phyloP scores from a whole-genome alignment of 2,329 filamentous ascomycete genomes.

The Ophiostoma ips region DNA sequence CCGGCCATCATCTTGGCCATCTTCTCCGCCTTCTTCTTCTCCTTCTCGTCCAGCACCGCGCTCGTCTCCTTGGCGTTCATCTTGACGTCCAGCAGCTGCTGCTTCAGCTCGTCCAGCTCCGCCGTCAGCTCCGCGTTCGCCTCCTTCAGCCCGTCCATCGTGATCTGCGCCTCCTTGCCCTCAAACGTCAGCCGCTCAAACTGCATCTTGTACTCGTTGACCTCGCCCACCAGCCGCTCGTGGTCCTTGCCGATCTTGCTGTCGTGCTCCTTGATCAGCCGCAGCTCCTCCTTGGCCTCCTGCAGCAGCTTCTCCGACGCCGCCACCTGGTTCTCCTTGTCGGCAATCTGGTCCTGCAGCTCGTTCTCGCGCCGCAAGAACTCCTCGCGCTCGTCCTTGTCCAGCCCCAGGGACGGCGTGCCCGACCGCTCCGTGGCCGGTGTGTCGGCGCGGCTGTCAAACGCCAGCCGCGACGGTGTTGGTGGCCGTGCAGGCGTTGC shows the following conservation, averaged over 20 bases:
- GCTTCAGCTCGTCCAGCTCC: constrained; percentile 90
- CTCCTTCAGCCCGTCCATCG: constrained; percentile 94
- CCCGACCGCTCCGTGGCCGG: constrained; percentile 62
- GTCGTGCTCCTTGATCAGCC: constrained; percentile 74
- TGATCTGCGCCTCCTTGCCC: constrained; percentile 91
- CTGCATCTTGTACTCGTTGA: constrained; percentile 93
- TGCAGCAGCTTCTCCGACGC: constrained; percentile 66
- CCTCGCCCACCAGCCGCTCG: constrained; percentile 69
- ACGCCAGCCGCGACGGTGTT: constrained; percentile 35
- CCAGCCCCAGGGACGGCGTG: constrained; percentile 75
- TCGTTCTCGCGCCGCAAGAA: constrained; percentile 93
- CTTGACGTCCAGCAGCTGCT: constrained; percentile 87
- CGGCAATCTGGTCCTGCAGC: constrained; percentile 87
- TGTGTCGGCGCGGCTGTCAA: constrained; percentile 49
- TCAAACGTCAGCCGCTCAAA: constrained; percentile 91
- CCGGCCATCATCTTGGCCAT: constrained; percentile 99
- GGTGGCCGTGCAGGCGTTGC: constrained; percentile 39
- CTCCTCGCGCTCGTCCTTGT: constrained; percentile 95
- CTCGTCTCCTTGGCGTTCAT: constrained; percentile 93
- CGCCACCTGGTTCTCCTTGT: constrained; percentile 73
- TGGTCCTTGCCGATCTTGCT: constrained; percentile 77
- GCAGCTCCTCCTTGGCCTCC: constrained; percentile 75
- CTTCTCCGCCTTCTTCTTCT: constrained; percentile 95
- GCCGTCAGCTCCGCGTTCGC: constrained; percentile 84
- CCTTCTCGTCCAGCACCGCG: constrained; percentile 87